Evolutionary conservation across 1,139 yeast species (phyloP), one percentile per base, ranked within the genome.

Genomic region (Suhomyces guaymorum): DNA sequence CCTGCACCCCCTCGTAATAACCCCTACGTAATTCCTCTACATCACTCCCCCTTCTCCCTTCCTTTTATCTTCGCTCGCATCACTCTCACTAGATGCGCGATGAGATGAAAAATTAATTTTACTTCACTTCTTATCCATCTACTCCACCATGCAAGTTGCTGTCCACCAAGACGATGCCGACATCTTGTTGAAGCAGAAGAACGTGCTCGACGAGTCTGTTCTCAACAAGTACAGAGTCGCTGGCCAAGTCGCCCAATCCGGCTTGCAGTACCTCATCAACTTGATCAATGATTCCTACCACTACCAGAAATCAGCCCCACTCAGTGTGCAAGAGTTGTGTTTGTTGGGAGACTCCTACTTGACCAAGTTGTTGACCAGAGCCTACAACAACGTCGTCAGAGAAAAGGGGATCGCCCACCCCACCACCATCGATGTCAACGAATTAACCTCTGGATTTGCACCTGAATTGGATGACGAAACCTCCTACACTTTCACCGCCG

Each of bases 351-450:
- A 90, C 60, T 77, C 86, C 15, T 84, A 80, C 61, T 63, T 89
- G 55, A 61, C 68, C 32, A 66, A 75, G 33, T 67, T 84, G 38
- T 63, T 84, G 41, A 66, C 70, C 32, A 68, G 67, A 40, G 79
- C 69, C 19, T 82, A 75, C 58, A 76, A 66, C 47, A 61, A 58
- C 41, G 75, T 73, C 43, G 83, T 80, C 24, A 70, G 75, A 50
- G 94, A 84, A 64, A 86, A 85, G 61, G 97, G 97, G 41, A 85
- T 92, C 56, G 87, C 96, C 10, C 76, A 75, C 41, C 98, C 98
- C n/a, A 90, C 90, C 11, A 76, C 86, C 39, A 78, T 92, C 46
- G 95, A 89, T 59, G 82, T 87, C 39, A 87, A 87, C 55, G 90
- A 86, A 55, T 73, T 86, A 41, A 76, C 82, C 14, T 43, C 39